phyloP scores from a whole-genome alignment of 495 filamentous ascomycete genomes.

The Trichoderma virens region DNA sequence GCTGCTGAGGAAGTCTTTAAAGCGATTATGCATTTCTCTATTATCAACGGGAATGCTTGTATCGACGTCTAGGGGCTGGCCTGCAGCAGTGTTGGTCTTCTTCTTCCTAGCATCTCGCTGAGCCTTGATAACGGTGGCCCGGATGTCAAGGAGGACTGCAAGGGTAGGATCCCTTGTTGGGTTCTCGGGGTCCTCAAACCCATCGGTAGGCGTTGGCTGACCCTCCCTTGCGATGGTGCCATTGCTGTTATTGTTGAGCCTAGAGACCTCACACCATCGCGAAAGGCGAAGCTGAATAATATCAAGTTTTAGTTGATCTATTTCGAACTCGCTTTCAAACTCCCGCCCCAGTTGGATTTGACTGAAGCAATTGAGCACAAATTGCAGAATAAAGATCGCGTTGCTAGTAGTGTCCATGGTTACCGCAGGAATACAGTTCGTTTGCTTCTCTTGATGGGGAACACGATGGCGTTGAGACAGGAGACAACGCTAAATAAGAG shows the following conservation, averaged over 20 bases:
- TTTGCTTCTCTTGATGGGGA: too few relatives aligned
- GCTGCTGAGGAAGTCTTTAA: neutral
- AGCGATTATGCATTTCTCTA: neutral
- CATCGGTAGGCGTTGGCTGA: neutral
- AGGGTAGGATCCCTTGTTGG: neutral
- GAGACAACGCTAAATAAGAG: too few relatives aligned
- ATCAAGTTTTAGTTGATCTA: slow-evolving; percentile 13
- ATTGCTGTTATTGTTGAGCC: neutral
- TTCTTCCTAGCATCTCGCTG: neutral
- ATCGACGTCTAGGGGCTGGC: neutral
- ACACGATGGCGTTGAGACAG: too few relatives aligned
- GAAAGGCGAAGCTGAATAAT: slow-evolving; percentile 14
- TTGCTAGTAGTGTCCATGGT: neutral
- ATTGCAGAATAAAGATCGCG: neutral
- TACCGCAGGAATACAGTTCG: too few relatives aligned
- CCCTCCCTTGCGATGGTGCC: too few relatives aligned
- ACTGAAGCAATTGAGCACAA: slow-evolving; percentile 9
- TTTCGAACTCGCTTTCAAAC: slow-evolving; percentile 12
- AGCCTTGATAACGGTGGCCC: neutral
- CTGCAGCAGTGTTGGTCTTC: neutral
- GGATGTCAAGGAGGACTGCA: neutral
- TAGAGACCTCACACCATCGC: slow-evolving; percentile 12
- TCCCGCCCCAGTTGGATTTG: slow-evolving; percentile 12
- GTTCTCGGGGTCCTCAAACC: neutral
- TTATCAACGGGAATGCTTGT: neutral